Percentiles rank a stretch among this genome's conserved stretches.
These are phyloP conservation scores for Xylaria sp. DNA, from an alignment of 2,329 filamentous ascomycete species.

Conservation along the genomic window DNA sequence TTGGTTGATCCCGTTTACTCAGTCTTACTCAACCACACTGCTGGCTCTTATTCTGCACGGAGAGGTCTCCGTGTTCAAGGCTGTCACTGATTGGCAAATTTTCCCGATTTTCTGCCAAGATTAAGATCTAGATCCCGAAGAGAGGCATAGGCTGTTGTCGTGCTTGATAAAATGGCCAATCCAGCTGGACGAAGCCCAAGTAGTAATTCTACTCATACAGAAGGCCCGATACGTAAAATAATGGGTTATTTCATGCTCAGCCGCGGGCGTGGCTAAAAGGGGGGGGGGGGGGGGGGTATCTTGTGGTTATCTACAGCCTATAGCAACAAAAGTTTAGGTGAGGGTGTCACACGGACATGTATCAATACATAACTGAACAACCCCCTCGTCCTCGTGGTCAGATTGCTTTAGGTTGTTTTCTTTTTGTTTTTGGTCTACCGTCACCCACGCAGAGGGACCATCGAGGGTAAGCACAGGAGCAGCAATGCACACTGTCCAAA, in stretches of 20 bases:
- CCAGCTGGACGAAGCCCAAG: neutral
- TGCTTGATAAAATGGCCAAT: neutral
- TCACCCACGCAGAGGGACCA: neutral
- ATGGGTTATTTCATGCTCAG: neutral
- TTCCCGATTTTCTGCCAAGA: neutral
- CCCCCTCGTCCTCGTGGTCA: neutral
- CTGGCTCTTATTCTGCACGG: neutral
- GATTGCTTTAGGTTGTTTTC: neutral
- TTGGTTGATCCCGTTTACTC: neutral
- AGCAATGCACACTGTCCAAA: neutral
- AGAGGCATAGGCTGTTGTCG: neutral
- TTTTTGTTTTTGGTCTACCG: neutral
- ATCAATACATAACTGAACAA: neutral
- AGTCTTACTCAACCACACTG: neutral
- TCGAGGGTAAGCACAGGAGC: neutral
- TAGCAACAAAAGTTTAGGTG: neutral
- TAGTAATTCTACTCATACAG: neutral
- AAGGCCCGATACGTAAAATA: neutral
- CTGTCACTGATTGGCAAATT: neutral
- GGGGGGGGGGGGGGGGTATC: too few relatives aligned
- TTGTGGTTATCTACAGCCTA: neutral
- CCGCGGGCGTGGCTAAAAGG: neutral
- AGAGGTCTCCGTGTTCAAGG: neutral
- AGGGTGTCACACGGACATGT: neutral
- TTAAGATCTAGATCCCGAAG: neutral